A percentile compares a stretch with the other conserved stretches of the same genome.
Evolutionary conservation across 2,329 filamentous ascomycete species (phyloP).

Genomic region (Penicillium sp.): DNA sequence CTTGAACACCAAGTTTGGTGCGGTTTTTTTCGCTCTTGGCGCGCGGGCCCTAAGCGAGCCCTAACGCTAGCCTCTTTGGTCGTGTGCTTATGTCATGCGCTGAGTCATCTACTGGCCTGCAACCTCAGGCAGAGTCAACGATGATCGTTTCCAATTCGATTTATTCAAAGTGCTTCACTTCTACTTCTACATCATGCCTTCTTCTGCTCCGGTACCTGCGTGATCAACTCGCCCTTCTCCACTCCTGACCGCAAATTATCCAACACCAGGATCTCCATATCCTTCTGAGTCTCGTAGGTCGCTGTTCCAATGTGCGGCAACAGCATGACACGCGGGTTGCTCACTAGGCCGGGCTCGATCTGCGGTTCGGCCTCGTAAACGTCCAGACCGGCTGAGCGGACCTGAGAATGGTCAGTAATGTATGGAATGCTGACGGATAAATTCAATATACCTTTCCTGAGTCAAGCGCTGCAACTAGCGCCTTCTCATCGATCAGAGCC

Average conservation of each 20-base stretch:
- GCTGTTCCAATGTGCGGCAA: constrained; percentile 57
- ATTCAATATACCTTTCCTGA: constrained; percentile 37
- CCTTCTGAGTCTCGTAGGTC: constrained; percentile 56
- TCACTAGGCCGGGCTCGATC: constrained; percentile 45
- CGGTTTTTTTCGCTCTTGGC: constrained; percentile 40
- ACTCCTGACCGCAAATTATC: constrained; percentile 54
- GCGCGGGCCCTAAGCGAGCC: constrained; percentile 38
- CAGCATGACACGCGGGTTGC: constrained; percentile 46
- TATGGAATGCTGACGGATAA: neutral
- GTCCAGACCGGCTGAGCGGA: constrained; percentile 43
- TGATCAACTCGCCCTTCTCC: constrained; percentile 53
- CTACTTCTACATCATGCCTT: constrained; percentile 18
- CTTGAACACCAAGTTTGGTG: constrained; percentile 34
- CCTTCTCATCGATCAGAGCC: constrained; percentile 44
- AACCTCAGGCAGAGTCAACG: neutral
- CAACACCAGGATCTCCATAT: constrained; percentile 57
- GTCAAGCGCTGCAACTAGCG: constrained; percentile 42
- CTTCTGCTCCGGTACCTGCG: constrained; percentile 58
- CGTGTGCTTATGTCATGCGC: constrained; percentile 7
- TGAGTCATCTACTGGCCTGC: constrained; percentile 7
- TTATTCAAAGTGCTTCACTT: too few relatives aligned
- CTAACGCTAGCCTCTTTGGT: constrained; percentile 35
- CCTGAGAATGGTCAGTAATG: constrained; percentile 20
- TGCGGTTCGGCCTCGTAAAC: constrained; percentile 46
- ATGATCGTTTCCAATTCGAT: too few relatives aligned